Evolutionary conservation across 352 stramenopile genomes (phyloP), one percentile per base, ranked within the genome.

Genomic region (Phytophthora fragariaefolia): DNA sequence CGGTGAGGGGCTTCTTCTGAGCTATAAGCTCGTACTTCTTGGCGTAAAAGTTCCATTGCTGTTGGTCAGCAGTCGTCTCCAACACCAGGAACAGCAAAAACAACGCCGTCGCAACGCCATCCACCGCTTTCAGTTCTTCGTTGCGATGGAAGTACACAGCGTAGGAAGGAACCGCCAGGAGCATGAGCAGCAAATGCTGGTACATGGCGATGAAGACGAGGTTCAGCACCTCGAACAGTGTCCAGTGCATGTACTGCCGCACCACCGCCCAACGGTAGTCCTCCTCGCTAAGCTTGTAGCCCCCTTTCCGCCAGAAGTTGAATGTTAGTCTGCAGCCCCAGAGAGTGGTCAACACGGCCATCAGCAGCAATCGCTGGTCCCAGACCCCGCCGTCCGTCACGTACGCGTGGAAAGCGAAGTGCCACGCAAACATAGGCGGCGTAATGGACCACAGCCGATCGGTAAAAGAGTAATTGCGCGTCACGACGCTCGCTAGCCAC

Each of bases 371-470:
- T 12, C 85, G 78, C 23, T 84, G 69, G 50, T 85, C 65, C 63
- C 90, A 91, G 51, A 62, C 40, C 28, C 71, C 74, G 17, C 69
- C 70, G 40, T 98, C 91, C 5, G 72, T 57, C 3, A 89, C n/a
- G 40, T 63, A 84, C n/a, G 77, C 79, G 45, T 79, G 81, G 59
- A 71, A 77, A 10, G 77, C 77, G 43, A 91, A 90, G 60, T 93
- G 83, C 88, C 89, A 98, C 15, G 85, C 78, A 66, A 97, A 98
- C 1, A 97, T 34, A 48, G 86, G 71, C 12, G 94, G 94, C 52
- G 85, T 85, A 57, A 98, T 90, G 22, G 84, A 96, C 94, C 94
- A 98, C 40, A 98, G 32, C n/a, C 96, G 96, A 55, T 98, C 94
- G 0, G 92, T 91, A 81, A 97, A 91, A 59, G 85, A 96, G 68